Base-by-base conservation (phyloP, 2,329 filamentous ascomycete genomes). In the Cladophialophora exuberans region DNA sequence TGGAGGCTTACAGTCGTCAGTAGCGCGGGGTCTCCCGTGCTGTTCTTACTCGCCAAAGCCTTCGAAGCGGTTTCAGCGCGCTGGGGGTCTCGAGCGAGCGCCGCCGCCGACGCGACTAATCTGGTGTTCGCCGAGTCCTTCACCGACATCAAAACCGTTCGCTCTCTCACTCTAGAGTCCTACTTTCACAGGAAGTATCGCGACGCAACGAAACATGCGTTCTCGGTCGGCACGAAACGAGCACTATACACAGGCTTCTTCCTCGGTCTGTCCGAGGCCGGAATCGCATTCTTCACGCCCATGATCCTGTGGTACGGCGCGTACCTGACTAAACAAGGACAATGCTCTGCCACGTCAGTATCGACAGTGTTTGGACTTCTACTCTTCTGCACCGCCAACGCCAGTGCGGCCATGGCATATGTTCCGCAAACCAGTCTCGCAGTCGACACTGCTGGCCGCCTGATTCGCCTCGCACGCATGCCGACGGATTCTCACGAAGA, bases 261-360 rank as follows among this genome's bases (percentile, higher is more conserved):
- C 5, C 95, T 85, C 65, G 93, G 92, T 0, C 70, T 94, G n/a
- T 86, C 87, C 28, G 87, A 95, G 64, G 85, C 85, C 0, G 79
- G 85, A 15, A 82, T 85, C 33, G 82, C 85, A 56, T 90, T 90
- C 65, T 79, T 90, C 11, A 86, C 84, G 35, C 89, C 90, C 0
- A 73, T 96, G 3, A 82, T 96, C 7, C 94, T 96, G 68, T 96
- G 87, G 73, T 95, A 93, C 66, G 90, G 88, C 2, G 83, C 85
- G 0, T 73, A 81, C 1, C 76, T 96, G 9, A 79, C 89, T 4
- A 76, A 79, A 0, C 69, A 72, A 38, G 66, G 74, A 7, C 71
- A 80, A 33, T 71, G 74, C 61, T 77, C 75, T 0, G 80, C 87
- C 0, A 76, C 80, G 1, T 74, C 79, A 1, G 81, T 94, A 15